phyloP scores from a whole-genome alignment of 1,284 basidiomycete genomes.

The Cystobasidiaceae sp. region DNA sequence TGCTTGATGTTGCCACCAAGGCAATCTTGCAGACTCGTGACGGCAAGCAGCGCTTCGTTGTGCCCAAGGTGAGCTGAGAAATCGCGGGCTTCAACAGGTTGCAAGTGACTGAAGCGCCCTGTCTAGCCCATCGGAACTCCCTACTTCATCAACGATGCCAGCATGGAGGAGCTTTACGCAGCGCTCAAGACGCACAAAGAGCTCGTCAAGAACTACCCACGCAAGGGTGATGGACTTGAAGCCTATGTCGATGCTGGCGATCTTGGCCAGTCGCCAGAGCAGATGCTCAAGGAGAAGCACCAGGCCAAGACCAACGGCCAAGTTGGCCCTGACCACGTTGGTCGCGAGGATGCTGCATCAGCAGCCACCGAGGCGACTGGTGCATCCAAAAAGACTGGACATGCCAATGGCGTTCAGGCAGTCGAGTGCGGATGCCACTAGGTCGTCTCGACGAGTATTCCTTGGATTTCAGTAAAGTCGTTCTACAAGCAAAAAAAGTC shows the following conservation, averaged over 20 bases:
- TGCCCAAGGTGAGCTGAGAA: too few relatives aligned
- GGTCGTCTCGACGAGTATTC: not conserved
- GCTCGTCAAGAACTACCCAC: conserved; percentile 42
- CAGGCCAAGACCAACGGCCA: conserved; percentile 30
- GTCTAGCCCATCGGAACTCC: conserved; percentile 50
- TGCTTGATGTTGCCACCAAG: conserved; percentile 47
- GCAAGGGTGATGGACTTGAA: conserved; percentile 45
- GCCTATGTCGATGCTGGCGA: conserved; percentile 51
- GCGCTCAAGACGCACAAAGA: conserved; percentile 49
- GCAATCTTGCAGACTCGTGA: conserved; percentile 52
- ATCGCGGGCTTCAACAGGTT: too few relatives aligned
- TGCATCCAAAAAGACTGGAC: conserved; percentile 20
- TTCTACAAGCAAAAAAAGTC: too few relatives aligned
- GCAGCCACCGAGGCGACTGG: too few relatives aligned
- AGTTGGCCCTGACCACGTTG: conserved; percentile 34
- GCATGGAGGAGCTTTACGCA: conserved; percentile 47
- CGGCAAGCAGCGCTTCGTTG: conserved; percentile 49
- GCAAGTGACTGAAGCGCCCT: too few relatives aligned
- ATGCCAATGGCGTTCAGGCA: conserved; percentile 5
- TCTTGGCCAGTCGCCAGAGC: conserved; percentile 46
- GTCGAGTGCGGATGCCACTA: conserved; percentile 5
- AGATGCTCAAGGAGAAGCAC: conserved; percentile 43
- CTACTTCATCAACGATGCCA: conserved; percentile 51
- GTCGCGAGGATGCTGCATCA: conserved; percentile 11
- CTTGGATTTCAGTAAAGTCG: too few relatives aligned